Conservation (phyloP, 768 basidiomycete genomes). For the Krasilnikovozyma curviuscula region DNA sequence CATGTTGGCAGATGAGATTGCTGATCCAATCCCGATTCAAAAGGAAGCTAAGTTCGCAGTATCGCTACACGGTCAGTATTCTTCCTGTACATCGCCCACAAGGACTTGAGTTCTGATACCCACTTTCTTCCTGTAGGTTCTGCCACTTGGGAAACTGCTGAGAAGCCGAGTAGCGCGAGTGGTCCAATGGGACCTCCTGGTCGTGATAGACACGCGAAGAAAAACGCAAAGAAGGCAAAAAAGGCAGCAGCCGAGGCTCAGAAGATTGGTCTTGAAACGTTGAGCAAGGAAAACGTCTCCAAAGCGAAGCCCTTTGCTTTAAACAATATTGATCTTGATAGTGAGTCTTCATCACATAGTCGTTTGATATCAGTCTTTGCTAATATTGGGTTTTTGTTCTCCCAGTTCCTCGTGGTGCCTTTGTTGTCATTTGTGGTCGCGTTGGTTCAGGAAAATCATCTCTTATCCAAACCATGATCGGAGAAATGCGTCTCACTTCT, state of each 20-base stretch:
- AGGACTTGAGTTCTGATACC: no score
- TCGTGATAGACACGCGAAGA: constrained; percentile 13
- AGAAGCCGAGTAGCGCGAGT: neutral
- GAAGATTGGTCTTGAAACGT: no score
- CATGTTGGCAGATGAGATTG: constrained; percentile 27
- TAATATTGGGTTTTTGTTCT: no score
- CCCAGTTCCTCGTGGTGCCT: constrained; percentile 15
- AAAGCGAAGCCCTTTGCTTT: no score
- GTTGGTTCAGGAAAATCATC: constrained; percentile 24
- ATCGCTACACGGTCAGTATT: no score
- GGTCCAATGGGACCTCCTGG: neutral
- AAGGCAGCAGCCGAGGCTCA: constrained; percentile 7
- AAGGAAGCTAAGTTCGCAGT: constrained; percentile 24
- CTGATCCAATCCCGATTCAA: constrained; percentile 29
- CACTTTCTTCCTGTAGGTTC: no score
- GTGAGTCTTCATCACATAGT: no score
- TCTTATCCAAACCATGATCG: constrained; percentile 19
- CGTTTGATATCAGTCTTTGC: no score
- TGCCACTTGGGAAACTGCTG: constrained; percentile 22
- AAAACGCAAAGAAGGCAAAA: constrained; percentile 14
- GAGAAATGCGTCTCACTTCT: constrained; percentile 18
- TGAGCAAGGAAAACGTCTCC: no score
- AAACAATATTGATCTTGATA: no score
- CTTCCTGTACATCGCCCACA: no score
- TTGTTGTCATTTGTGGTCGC: constrained; percentile 23